Percentiles rank a stretch among this genome's conserved stretches.
Evolutionary conservation across 2,329 filamentous ascomycete genomes (phyloP).

Genomic region (Ramichloridium luteum): DNA sequence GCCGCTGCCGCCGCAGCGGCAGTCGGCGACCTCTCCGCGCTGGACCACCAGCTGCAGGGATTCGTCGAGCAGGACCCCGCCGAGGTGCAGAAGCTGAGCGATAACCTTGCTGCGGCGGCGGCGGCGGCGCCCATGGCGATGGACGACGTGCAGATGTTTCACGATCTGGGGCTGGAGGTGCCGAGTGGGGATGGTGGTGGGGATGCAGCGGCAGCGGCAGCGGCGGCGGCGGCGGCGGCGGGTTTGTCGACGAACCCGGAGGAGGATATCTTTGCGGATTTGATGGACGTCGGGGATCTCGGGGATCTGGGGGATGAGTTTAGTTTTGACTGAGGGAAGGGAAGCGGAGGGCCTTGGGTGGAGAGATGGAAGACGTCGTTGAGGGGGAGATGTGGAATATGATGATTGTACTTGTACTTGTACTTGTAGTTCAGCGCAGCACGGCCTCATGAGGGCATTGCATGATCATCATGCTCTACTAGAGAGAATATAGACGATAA

Average conservation of each 20-base stretch:
- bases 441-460: no score
- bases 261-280: conserved; percentile 32
- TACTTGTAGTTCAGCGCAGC: no score
- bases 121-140: conserved; percentile 17
- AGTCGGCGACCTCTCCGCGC: conserved; percentile 12
- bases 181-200: no score
- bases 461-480: no score
- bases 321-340: no score
- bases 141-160: conserved; percentile 7
- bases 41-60: conserved; percentile 10
- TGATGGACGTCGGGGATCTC: conserved; percentile 26
- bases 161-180: conserved; percentile 7
- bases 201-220: conserved; percentile 15
- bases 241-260: conserved; percentile 18
- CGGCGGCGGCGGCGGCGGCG: conserved; percentile 18
- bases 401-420: no score
- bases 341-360: no score
- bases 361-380: no score
- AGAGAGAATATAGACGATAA: no score
- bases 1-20: conserved; percentile 8
- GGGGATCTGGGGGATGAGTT: conserved; percentile 22
- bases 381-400: no score
- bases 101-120: conserved; percentile 13
- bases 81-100: conserved; percentile 16
- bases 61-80: no score